phyloP scores from a whole-genome alignment of 1,139 yeast genomes.

The Magnusiomyces magnusii region DNA sequence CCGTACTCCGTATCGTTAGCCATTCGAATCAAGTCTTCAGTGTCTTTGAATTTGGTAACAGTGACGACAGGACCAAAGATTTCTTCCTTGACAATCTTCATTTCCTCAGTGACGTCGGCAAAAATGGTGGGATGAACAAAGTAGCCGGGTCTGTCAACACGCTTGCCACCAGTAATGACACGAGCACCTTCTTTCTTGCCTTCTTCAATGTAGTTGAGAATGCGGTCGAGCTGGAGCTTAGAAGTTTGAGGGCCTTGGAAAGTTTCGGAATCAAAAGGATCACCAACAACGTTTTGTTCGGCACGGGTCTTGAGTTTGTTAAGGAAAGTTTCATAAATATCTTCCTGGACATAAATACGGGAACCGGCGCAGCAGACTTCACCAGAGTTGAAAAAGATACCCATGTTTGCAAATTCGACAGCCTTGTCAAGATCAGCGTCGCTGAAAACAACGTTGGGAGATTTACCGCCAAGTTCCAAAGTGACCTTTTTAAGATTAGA shows the following conservation, averaged over 20 bases:
- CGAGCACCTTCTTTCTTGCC: conserved; percentile 75
- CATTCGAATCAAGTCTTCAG: conserved; percentile 58
- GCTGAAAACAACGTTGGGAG: conserved; percentile 68
- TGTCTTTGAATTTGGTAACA: conserved; percentile 60
- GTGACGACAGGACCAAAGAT: conserved; percentile 85
- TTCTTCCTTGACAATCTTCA: conserved; percentile 71
- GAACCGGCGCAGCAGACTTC: conserved; percentile 87
- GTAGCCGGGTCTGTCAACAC: conserved; percentile 56
- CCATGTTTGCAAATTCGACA: conserved; percentile 47
- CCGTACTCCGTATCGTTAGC: conserved; percentile 77
- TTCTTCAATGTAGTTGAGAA: conserved; percentile 59
- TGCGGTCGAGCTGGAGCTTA: conserved; percentile 64
- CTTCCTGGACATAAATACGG: conserved; percentile 68
- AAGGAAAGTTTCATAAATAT: conserved; percentile 58
- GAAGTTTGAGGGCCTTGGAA: conserved; percentile 89
- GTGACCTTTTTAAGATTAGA: conserved; percentile 71
- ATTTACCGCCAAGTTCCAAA: conserved; percentile 78
- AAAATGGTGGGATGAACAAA: conserved; percentile 76
- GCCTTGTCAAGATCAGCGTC: conserved; percentile 62
- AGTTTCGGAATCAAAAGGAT: conserved; percentile 63
- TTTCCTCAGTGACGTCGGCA: conserved; percentile 57
- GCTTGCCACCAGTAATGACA: conserved; percentile 70
- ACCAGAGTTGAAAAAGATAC: conserved; percentile 72
- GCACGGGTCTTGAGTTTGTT: conserved; percentile 49
- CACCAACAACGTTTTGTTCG: conserved; percentile 45